phyloP scores from a whole-genome alignment of 1,284 basidiomycete species.

The Bondarzewia mesenterica region DNA sequence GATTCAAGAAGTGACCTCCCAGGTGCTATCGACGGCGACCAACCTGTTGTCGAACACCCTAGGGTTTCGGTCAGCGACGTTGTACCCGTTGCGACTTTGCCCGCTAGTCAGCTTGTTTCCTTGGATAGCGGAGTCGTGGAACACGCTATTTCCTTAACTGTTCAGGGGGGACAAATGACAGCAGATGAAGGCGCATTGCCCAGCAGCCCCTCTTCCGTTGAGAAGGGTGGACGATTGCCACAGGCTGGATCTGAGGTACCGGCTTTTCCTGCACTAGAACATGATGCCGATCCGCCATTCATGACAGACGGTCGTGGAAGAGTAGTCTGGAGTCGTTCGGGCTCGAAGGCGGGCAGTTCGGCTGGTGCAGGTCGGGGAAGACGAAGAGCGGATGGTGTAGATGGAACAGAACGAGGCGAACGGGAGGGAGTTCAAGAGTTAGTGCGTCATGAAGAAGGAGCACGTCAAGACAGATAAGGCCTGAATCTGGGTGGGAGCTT shows the following conservation, averaged over 20 bases:
- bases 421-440: neutral
- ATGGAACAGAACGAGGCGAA: neutral
- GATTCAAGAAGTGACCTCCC: no score
- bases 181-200: neutral
- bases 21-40: no score
- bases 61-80: no score
- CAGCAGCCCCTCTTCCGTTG: neutral
- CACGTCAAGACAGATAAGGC: no score
- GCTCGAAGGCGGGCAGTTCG: slow-evolving; percentile 8
- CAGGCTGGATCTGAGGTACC: neutral
- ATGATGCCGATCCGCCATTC: slow-evolving; percentile 42
- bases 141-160: neutral
- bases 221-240: neutral
- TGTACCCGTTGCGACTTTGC: neutral
- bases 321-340: slow-evolving; percentile 44
- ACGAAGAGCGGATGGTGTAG: neutral
- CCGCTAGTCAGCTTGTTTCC: neutral
- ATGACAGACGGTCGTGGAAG: slow-evolving; percentile 44
- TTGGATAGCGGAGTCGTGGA: neutral
- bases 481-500: no score
- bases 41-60: no score
- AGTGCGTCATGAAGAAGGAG: no score
- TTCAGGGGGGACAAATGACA: neutral
- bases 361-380: neutral
- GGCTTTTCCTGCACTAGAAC: neutral